phyloP scores from a whole-genome alignment of 148 eudicot genomes.

The Pouteria glomerata region DNA sequence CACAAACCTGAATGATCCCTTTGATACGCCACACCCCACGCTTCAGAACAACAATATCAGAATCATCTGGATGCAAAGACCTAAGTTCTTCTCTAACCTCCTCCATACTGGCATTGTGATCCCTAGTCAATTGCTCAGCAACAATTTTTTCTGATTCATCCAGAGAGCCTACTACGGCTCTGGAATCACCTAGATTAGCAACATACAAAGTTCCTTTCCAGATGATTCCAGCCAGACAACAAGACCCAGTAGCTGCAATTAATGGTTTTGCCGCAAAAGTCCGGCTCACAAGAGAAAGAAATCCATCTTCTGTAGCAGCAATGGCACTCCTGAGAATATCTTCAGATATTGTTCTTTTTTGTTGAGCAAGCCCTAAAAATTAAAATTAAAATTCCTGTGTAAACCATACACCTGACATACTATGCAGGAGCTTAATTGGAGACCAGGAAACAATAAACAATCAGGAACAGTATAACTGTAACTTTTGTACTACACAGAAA shows the following conservation, averaged over 20 bases:
- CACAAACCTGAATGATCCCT: slow-evolving; percentile 76
- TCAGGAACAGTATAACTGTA: not conserved
- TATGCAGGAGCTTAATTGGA: not conserved
- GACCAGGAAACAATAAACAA: not conserved
- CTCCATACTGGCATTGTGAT: slow-evolving; percentile 64
- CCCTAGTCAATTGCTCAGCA: slow-evolving; percentile 61
- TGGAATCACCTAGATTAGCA: slow-evolving; percentile 81
- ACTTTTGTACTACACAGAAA: not conserved
- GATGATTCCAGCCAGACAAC: slow-evolving; percentile 72
- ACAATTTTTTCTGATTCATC: slow-evolving; percentile 36
- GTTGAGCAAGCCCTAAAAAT: slow-evolving; percentile 37
- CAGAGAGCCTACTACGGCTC: slow-evolving; percentile 57
- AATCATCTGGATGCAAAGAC: slow-evolving; percentile 55
- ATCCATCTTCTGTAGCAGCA: slow-evolving; percentile 63
- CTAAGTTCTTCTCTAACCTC: slow-evolving; percentile 54
- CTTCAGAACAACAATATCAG: slow-evolving; percentile 49
- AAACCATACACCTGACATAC: not conserved
- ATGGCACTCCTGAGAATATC: slow-evolving; percentile 48
- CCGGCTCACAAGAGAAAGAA: slow-evolving; percentile 45
- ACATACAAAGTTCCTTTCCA: slow-evolving; percentile 53
- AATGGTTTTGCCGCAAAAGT: slow-evolving; percentile 33
- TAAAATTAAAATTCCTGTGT: not conserved
- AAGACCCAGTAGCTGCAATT: slow-evolving; percentile 69
- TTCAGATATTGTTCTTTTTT: slow-evolving; percentile 40
- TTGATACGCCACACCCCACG: slow-evolving; percentile 74